Base-by-base conservation (phyloP, 1,284 basidiomycete species). In the Ceratobasidium theobromae region DNA sequence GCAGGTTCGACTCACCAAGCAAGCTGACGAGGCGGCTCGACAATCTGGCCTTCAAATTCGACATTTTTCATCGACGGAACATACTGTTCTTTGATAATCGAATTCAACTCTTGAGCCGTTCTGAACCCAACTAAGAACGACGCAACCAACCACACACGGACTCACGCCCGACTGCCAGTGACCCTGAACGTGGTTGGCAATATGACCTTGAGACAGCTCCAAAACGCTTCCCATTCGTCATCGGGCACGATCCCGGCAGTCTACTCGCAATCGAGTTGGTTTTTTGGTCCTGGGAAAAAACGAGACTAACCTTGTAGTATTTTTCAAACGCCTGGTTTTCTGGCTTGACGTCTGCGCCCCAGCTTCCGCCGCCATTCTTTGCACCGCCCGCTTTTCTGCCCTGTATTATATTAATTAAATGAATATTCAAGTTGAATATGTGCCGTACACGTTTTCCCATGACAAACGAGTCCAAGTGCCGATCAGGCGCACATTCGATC, bases 171-270 rank as follows among this genome's bases (percentile, higher is more conserved):
- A 70, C 87, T 92, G 0, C 93, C 91, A 0, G 95, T 90, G 23
- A 99, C 88, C 46, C 97, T 84, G 77, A 99, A 99, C 0, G 96
- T 98, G 0, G 93, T 96, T 0, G 97, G 97, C 33, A 99, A 79
- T 38, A 92, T 90, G 32, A 81, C 79, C 51, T 86, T 82, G 70
- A 97, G 76, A 0, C 83, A 76, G 6, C 84, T 80, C 73, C 96
- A 78, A 72, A 98, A 93, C 0, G 72, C 62, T 2, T 86, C 82
- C 93, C 94, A 98, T 76, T 98, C 93, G 2, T 82, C 83, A 1
- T 67, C 68, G 1, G 84, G 82, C 0, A 93, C 75, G 52, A 91
- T 84, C n/a, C 82, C 79, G 73, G 92, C 90, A 0, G 83, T 80
- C 74, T 83, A 43, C 1, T 25, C 6, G 33, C 14, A 30, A 16